Conservation (phyloP, 2,329 filamentous ascomycete species). For the Neopestalotiopsis sp. region DNA sequence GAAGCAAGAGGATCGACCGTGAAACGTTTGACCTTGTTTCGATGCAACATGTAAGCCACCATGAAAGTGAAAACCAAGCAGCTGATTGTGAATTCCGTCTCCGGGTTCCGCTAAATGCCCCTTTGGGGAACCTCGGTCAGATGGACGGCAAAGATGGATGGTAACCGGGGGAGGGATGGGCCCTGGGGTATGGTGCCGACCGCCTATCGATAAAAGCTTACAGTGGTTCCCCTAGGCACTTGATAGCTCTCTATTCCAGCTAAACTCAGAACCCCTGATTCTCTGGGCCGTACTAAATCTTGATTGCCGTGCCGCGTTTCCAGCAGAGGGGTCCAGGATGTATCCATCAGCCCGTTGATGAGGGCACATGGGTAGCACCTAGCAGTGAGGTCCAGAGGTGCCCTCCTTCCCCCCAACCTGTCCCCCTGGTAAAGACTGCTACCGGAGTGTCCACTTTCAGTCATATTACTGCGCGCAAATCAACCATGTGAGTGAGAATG, state of each 20-base stretch:
- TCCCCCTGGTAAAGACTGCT: background rate
- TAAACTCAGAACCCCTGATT: no score
- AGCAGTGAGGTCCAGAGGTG: background rate
- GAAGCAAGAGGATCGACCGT: background rate
- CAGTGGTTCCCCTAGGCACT: background rate
- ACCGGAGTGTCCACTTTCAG: background rate
- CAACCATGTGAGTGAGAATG: slow-evolving; percentile 9
- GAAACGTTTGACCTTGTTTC: background rate
- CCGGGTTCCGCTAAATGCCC: background rate
- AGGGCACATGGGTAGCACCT: no score
- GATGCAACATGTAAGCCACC: background rate
- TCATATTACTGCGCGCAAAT: slow-evolving; percentile 1
- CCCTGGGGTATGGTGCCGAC: background rate
- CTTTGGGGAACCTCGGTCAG: background rate
- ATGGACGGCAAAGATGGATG: background rate
- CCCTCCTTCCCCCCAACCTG: background rate
- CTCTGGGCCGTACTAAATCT: background rate
- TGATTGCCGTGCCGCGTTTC: slow-evolving; percentile 2
- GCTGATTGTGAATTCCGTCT: background rate
- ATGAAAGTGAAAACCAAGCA: background rate
- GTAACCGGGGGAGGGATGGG: background rate
- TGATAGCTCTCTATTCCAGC: no score
- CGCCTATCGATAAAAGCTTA: slow-evolving; percentile 7
- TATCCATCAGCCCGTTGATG: no score
- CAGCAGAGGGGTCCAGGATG: no score